Evolutionary conservation across 495 filamentous ascomycete species (phyloP), one percentile per base, ranked within the genome.

Genomic region (Neurospora sp.): DNA sequence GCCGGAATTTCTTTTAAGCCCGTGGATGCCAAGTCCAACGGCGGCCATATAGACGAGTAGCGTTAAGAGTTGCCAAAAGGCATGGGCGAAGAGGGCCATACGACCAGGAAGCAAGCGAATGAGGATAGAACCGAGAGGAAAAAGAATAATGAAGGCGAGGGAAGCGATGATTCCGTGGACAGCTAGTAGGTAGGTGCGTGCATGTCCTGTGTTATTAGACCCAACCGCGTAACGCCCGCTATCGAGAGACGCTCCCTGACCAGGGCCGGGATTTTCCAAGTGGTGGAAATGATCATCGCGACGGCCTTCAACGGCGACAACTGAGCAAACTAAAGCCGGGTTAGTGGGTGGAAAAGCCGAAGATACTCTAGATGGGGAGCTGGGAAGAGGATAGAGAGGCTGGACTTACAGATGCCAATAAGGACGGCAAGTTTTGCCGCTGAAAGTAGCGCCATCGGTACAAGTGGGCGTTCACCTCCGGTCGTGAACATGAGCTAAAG

Each of bases 1-100:
- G 6, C 27, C 27, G 27, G 27, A 31, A 31, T 31, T 31, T 31
- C 27, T 3, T 31, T 31, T 31, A 31, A 31, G 27, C 2, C 27
- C 27, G 27, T 79, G 80, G 14, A 93, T 82, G 6, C 91, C 91
- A n/a, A 92, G 42, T 5, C 82, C 89, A 9, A 88, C 81, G 2
- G 88, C 91, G 5, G 84, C 82, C 17, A 91, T 73, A 4, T 84
- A 85, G 0, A 89, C 69, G 8, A 79, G 42, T 37, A 87, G 80
- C 10, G 87, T 83, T 2, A 90, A 72, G 1, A 86, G 17, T 77
- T 93, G 92, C n/a, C 87, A 76, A 0, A 75, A 68, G 4, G 81
- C 88, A 79, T 93, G 91, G 4, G 88, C 69, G 40, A 76, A 74
- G 9, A 81, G 71, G 2, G 78, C 68, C 16, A 70, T 39, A 0